Evolutionary conservation across 352 stramenopile genomes (phyloP).

Genomic region (Aphanomyces stellatus): DNA sequence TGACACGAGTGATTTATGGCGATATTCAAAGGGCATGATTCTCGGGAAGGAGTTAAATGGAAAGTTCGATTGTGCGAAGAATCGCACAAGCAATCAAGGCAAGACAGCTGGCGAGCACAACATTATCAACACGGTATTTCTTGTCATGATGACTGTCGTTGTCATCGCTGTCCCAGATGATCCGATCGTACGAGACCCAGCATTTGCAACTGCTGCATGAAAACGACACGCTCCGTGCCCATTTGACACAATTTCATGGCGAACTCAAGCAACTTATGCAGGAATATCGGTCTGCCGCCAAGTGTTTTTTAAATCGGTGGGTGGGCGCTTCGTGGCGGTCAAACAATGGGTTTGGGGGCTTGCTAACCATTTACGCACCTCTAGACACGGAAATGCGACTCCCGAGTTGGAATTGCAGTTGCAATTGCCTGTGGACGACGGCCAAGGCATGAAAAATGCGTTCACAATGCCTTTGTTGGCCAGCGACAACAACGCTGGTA

Average conservation of each 20-base stretch:
- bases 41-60: constrained; percentile 11
- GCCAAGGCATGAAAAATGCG: background rate
- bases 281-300: background rate
- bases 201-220: background rate
- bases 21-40: constrained; percentile 4
- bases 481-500: too few relatives aligned
- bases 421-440: background rate
- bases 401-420: background rate
- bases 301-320: constrained; percentile 1
- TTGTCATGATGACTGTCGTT: background rate
- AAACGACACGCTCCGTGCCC: constrained; percentile 6
- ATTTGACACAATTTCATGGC: constrained; percentile 2
- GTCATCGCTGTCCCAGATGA: constrained; percentile 2
- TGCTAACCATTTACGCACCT: background rate
- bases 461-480: constrained; percentile 6
- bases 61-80: background rate
- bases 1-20: background rate
- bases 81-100: background rate
- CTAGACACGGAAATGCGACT: background rate
- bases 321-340: background rate
- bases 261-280: constrained; percentile 8
- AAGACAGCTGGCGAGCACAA: constrained; percentile 5
- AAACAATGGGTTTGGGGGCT: background rate
- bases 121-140: constrained; percentile 11
- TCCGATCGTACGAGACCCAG: constrained; percentile 12